phyloP scores from a whole-genome alignment of 768 basidiomycete genomes.

The Lyophyllum atratum region DNA sequence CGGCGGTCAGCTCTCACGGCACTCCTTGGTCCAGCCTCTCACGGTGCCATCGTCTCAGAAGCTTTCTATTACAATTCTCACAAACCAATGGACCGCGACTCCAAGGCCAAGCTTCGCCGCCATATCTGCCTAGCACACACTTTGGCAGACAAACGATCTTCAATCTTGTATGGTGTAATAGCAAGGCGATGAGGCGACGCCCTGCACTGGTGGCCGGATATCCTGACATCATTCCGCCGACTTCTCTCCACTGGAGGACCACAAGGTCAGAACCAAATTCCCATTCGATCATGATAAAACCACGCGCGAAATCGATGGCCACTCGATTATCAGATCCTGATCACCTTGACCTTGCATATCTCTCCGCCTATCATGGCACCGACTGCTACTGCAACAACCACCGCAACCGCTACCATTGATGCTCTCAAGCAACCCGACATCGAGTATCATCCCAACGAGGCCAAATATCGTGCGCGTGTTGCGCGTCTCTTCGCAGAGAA shows the following conservation, averaged over 20 bases:
- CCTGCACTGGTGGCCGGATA: not conserved
- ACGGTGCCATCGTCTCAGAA: not conserved
- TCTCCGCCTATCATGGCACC: constrained; percentile 1
- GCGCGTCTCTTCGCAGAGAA: constrained; percentile 39
- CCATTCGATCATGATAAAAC: constrained; percentile 1
- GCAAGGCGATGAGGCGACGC: not conserved
- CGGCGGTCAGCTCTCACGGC: not conserved
- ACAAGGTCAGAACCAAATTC: not conserved
- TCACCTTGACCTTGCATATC: not conserved
- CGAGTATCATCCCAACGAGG: constrained; percentile 42
- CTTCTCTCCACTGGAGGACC: not conserved
- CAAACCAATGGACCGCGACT: not conserved
- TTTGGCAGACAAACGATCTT: not conserved
- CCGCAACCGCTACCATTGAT: not conserved
- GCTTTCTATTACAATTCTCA: not conserved
- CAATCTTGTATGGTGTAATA: not conserved
- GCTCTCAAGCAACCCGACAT: constrained; percentile 38
- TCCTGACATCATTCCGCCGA: not conserved
- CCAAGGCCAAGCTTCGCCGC: not conserved
- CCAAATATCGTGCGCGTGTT: constrained; percentile 38
- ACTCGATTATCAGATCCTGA: not conserved
- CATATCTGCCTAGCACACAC: not conserved
- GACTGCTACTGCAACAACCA: not conserved
- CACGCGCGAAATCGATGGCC: not conserved
- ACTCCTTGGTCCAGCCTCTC: not conserved